Evolutionary conservation across 768 basidiomycete genomes (phyloP).

Genomic region (Suillus subluteus): DNA sequence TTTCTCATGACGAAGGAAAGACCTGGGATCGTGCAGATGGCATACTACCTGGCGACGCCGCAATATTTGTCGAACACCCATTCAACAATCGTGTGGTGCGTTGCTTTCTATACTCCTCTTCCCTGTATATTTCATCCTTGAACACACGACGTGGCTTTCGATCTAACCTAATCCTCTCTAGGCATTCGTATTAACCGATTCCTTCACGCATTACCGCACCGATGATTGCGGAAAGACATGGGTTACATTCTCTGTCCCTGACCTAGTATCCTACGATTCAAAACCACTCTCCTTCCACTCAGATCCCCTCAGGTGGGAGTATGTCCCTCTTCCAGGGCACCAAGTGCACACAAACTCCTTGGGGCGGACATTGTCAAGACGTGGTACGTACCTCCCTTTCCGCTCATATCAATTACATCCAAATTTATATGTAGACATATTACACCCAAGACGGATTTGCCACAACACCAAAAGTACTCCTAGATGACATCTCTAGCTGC

Average conservation of each 20-base stretch:
- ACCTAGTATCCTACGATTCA: constrained; percentile 44
- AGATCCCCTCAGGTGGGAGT: constrained; percentile 64
- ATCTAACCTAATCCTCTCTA: constrained; percentile 32
- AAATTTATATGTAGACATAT: constrained; percentile 62
- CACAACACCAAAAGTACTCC: constrained; percentile 57
- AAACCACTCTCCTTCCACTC: constrained; percentile 89
- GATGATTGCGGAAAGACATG: constrained; percentile 87
- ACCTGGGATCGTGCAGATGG: constrained; percentile 53
- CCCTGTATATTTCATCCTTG: no score
- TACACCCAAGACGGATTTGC: constrained; percentile 87
- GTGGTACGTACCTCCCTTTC: constrained; percentile 47
- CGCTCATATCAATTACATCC: constrained; percentile 6
- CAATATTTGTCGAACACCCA: constrained; percentile 85
- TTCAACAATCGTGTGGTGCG: constrained; percentile 75
- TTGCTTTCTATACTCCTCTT: constrained; percentile 13
- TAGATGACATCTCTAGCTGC: constrained; percentile 75
- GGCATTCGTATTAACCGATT: constrained; percentile 85
- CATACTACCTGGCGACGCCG: constrained; percentile 60
- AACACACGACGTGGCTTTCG: not conserved
- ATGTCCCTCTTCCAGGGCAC: constrained; percentile 83
- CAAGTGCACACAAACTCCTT: constrained; percentile 56
- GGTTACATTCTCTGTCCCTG: constrained; percentile 78
- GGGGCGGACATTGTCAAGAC: constrained; percentile 67
- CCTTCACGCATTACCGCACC: constrained; percentile 81
- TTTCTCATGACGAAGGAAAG: constrained; percentile 90